Evolutionary conservation across 2,329 filamentous ascomycete genomes (phyloP).

Genomic region (Pyrenochaeta sp.): DNA sequence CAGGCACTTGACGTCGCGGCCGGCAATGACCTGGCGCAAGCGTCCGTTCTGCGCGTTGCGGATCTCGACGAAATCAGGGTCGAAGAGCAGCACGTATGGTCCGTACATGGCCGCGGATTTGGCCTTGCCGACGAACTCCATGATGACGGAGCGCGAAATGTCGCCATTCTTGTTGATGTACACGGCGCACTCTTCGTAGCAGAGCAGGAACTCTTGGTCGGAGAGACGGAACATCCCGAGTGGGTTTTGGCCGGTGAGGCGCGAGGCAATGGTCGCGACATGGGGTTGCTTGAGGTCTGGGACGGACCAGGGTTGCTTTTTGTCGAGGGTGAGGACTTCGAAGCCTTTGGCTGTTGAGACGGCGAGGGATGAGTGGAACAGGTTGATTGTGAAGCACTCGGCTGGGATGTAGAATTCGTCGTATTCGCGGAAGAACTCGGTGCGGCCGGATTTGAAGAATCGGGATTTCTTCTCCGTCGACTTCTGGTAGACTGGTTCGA

Average conservation of each 20-base stretch:
- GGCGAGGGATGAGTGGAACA: slow-evolving; percentile 93
- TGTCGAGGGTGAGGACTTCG: slow-evolving; percentile 94
- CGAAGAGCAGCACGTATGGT: slow-evolving; percentile 90
- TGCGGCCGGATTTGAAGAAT: slow-evolving; percentile 73
- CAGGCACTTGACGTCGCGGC: slow-evolving; percentile 85
- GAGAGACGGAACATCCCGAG: slow-evolving; percentile 96
- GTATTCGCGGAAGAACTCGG: slow-evolving; percentile 96
- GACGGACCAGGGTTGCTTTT: slow-evolving; percentile 94
- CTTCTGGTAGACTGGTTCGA: slow-evolving; percentile 95
- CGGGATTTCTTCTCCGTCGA: slow-evolving; percentile 83
- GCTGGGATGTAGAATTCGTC: slow-evolving; percentile 98
- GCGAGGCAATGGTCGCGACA: slow-evolving; percentile 83
- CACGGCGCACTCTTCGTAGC: slow-evolving; percentile 94
- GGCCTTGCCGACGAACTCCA: slow-evolving; percentile 98
- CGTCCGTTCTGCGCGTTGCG: slow-evolving; percentile 95
- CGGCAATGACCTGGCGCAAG: slow-evolving; percentile 90
- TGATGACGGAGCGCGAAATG: slow-evolving; percentile 89
- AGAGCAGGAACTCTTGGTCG: slow-evolving; percentile 80
- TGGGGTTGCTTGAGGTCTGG: slow-evolving; percentile 82
- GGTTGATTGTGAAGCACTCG: slow-evolving; percentile 92
- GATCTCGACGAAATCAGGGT: slow-evolving; percentile 96
- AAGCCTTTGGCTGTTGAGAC: slow-evolving; percentile 92
- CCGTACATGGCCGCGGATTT: slow-evolving; percentile 87
- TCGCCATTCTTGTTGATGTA: slow-evolving; percentile 99
- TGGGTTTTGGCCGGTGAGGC: slow-evolving; percentile 82